Evolutionary conservation across 371 early-diverging fungal species (phyloP), one percentile per base, ranked within the genome.

Genomic region (Batkoa obscura): DNA sequence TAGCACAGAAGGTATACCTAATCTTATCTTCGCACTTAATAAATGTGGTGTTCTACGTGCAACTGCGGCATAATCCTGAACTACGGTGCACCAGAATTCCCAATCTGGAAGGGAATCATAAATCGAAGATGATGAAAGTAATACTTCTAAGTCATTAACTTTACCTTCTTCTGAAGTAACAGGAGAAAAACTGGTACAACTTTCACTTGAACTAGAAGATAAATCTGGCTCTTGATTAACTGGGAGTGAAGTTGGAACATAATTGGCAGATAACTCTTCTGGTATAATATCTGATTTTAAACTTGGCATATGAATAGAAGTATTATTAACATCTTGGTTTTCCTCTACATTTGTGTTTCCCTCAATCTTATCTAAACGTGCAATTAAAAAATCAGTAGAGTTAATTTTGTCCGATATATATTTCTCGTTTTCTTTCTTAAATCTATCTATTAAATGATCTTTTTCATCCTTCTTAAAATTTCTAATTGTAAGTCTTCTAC

Each of bases 51-150:
- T 38, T 61, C 75, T 74, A 45, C 70, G 62, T 4, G 74, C 79
- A 0, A 78, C 76, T 15, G 66, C 65, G n/a, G 69, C 80, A 66
- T 84, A 94, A 72, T 88, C 85, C 62, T 81, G 76, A 50, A 90
- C 81, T 32, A 90, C 72, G 43, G 72, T 77, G 45, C 89, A 86
- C 95, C 95, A 94, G 54, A 94, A 94, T 50, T 93, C 92, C 86
- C 86, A 84, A 59, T 87, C 86, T n/a, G 60, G 48, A 31, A 50
- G 36, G 32, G 31, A 33, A 37, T 52, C 43, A 30, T n/a, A n/a
- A 2, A 50, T 30, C 6, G 50, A 10, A 5, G 50, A 37, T 15
- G n/a, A 41, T 2, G 53, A 15, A 23, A 23, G 23, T 23, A 23
- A 23, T 0, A 23, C 23, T 23, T 23, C 23, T 23, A 23, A 23